Evolutionary conservation across 176 grass and related monocot species (phyloP).

Genomic region (sorghum (Sorghum bicolor)): Sorghum_bicolor_NCBIv3 NC_012870.2:8584501-8585000

Average conservation of each 20-base stretch:
- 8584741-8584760: slow-evolving; percentile 72
- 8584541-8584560: slow-evolving; percentile 79
- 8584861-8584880: not conserved
- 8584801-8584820: slow-evolving; percentile 43
- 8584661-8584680: slow-evolving; percentile 23
- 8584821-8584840: slow-evolving; percentile 39
- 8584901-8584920: not conserved
- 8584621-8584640: slow-evolving; percentile 88
- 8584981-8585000: not conserved
- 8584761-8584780: slow-evolving; percentile 53
- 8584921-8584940: not conserved
- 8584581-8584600: slow-evolving; percentile 84
- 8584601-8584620: slow-evolving; percentile 92
- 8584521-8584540: slow-evolving; percentile 84
- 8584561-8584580: slow-evolving; percentile 61
- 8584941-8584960: not conserved
- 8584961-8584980: slow-evolving; percentile 20
- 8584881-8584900: not conserved
- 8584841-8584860: not conserved
- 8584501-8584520: slow-evolving; percentile 87
- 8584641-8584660: slow-evolving; percentile 42
- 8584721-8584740: slow-evolving; percentile 70
- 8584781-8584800: slow-evolving; percentile 52
- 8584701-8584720: slow-evolving; percentile 8
- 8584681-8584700: not conserved